A percentile compares a stretch with the other conserved stretches of the same genome.
phyloP scores from a whole-genome alignment of 441 rosid species.

The Isatis lusitanica region DNA sequence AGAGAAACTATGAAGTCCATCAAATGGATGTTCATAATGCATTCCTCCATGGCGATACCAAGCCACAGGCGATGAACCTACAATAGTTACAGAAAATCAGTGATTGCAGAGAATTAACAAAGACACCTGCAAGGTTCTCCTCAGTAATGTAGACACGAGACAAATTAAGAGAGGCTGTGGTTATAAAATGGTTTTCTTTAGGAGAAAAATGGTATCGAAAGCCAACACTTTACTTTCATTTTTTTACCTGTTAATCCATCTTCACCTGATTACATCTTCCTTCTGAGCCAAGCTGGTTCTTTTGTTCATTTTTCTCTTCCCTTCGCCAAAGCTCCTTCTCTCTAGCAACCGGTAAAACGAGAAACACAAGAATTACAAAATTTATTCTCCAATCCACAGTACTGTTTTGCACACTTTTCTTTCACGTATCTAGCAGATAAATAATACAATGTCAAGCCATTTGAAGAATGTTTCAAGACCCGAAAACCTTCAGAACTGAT shows the following conservation, averaged over 20 bases:
- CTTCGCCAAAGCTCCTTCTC: constrained; percentile 66
- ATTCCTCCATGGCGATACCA: constrained; percentile 33
- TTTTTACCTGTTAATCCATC: constrained; percentile 78
- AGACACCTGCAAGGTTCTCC: constrained; percentile 91
- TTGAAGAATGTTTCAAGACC: constrained; percentile 7
- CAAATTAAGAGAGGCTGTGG: constrained; percentile 16
- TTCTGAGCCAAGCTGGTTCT: constrained; percentile 86
- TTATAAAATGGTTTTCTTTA: constrained; percentile 7
- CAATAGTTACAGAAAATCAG: background rate
- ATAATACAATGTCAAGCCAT: background rate
- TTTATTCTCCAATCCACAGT: background rate
- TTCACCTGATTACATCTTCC: constrained; percentile 82
- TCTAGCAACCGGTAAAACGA: constrained; percentile 29
- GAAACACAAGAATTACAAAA: constrained; percentile 16
- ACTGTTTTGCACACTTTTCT: background rate
- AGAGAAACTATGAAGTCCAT: too few relatives aligned
- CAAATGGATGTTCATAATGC: too few relatives aligned
- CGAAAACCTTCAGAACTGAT: background rate
- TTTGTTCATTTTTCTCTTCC: constrained; percentile 65
- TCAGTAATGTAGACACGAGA: constrained; percentile 67
- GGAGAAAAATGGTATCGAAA: constrained; percentile 2
- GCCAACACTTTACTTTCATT: background rate
- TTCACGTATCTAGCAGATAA: background rate
- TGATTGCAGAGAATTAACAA: constrained; percentile 42
- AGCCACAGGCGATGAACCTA: constrained; percentile 94